Evolutionary conservation across 1,284 basidiomycete genomes (phyloP), one percentile per base, ranked within the genome.

Genomic region (Rugosomyces carneus): DNA sequence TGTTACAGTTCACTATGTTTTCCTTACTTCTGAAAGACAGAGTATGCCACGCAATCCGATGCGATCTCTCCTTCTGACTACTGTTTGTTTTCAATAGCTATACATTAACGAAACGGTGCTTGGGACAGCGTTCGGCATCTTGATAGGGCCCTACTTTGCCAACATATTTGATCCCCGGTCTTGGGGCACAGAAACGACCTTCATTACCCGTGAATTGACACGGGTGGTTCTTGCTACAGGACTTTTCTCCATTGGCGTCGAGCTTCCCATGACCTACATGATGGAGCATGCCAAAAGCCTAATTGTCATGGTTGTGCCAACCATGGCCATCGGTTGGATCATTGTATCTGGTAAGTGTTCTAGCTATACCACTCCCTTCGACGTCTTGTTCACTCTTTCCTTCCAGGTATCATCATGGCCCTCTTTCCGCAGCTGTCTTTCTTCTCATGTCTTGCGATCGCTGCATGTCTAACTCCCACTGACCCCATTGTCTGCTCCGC

Each of bases 21-120:
- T 87, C 88, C 3, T 73, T 91, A 32, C 71, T 93, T 21, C 78
- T 93, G 50, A 92, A 89, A 61, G 89, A 96, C 65, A 83, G 71
- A 66, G 84, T 81, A 26, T 24, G 45, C 31, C 13, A 29, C 27
- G 10, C 2, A 9, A 29, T 29, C 35, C n/a, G 8, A 21, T 16
- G 8, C n/a, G 5, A 2, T 3, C 2, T 11, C n/a, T 21, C 21
- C 18, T 32, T 9, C 31, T 11, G n/a, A 4, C 20, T 4, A 29
- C 21, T 18, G 42, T 29, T 24, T 19, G 7, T 37, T 19, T 37
- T 20, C 2, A 47, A 10, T 49, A 85, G 72, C 62, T 95, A 2
- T 95, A 88, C 62, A 81, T 96, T 55, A 94, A 93, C 57, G 94
- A 97, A 71, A 93, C 94, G 20, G 84, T 93, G 27, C 80, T 96